Conservation (phyloP, 768 basidiomycete species). For the Leccinum truebloodii region DNA sequence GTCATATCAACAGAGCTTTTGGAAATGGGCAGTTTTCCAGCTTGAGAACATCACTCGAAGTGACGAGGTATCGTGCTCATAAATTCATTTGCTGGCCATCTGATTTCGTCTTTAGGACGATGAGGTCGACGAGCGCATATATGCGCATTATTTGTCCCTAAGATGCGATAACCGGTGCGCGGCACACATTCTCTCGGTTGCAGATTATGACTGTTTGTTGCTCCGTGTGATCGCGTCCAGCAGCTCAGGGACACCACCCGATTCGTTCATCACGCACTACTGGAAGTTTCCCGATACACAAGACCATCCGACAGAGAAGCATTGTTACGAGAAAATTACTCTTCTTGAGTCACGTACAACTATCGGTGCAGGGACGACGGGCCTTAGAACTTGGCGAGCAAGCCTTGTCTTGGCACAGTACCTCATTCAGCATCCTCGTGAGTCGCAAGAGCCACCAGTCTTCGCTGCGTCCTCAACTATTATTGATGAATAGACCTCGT, state of each 20-base stretch:
- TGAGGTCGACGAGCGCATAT: constrained; percentile 68
- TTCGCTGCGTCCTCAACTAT: not conserved
- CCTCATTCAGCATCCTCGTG: constrained; percentile 59
- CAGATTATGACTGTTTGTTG: not conserved
- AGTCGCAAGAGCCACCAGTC: constrained; percentile 5
- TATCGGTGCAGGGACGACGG: constrained; percentile 65
- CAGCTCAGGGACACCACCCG: constrained; percentile 32
- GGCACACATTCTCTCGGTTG: constrained; percentile 12
- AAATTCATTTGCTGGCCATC: not conserved
- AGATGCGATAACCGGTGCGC: constrained; percentile 40
- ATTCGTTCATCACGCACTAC: constrained; percentile 67
- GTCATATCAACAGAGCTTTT: constrained; percentile 64
- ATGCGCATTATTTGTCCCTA: constrained; percentile 58
- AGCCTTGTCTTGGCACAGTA: constrained; percentile 66
- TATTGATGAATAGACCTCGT: constrained; percentile 7
- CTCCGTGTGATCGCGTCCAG: not conserved
- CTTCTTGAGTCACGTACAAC: constrained; percentile 72
- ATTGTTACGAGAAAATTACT: constrained; percentile 47
- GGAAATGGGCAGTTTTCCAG: constrained; percentile 66
- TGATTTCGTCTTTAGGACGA: constrained; percentile 40
- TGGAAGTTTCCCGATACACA: constrained; percentile 41
- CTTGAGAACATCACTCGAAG: constrained; percentile 46
- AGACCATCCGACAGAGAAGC: not conserved
- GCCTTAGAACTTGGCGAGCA: constrained; percentile 78
- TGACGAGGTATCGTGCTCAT: constrained; percentile 47